phyloP scores from a whole-genome alignment of 345 rosid species.

The Bruguiera sexangula region DNA sequence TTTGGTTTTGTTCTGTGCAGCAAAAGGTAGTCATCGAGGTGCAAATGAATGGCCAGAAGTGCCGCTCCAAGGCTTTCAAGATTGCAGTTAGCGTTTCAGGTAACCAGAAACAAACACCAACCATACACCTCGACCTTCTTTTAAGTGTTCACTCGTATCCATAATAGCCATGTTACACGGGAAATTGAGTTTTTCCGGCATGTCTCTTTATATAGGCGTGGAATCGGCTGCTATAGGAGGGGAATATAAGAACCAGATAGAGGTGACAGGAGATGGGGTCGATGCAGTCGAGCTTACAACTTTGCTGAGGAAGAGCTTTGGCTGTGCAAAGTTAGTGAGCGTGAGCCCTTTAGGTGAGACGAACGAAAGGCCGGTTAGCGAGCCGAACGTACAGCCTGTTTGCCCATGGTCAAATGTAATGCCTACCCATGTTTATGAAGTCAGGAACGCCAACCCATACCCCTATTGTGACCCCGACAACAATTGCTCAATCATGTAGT shows the following conservation, averaged over 20 bases:
- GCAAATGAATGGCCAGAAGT: conserved; percentile 6
- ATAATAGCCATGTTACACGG: too few species aligned
- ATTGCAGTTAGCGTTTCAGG: conserved; percentile 20
- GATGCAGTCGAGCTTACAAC: conserved; percentile 31
- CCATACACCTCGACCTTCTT: too few species aligned
- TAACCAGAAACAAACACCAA: not conserved
- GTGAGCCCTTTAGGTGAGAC: conserved; percentile 11
- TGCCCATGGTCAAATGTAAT: not conserved
- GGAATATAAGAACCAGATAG: conserved; percentile 43
- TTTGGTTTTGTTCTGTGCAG: conserved; percentile 7
- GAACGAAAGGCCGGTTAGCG: conserved; percentile 1
- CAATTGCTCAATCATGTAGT: conserved; percentile 22
- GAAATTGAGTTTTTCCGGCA: not conserved
- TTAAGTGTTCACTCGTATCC: too few species aligned
- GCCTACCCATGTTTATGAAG: not conserved
- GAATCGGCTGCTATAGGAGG: conserved; percentile 42
- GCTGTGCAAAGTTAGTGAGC: conserved; percentile 39
- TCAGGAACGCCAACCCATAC: not conserved
- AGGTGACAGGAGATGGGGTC: conserved; percentile 44
- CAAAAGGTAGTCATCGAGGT: conserved; percentile 21
- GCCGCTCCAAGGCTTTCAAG: conserved; percentile 24
- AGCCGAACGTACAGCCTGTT: not conserved
- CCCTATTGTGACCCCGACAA: not conserved
- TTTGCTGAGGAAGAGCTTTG: conserved; percentile 35
- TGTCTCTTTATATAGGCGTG: conserved; percentile 28